A percentile compares a stretch with the other conserved stretches of the same genome.
phyloP scores from a whole-genome alignment of 352 stramenopile species.

The Phytophthora litchii region DNA sequence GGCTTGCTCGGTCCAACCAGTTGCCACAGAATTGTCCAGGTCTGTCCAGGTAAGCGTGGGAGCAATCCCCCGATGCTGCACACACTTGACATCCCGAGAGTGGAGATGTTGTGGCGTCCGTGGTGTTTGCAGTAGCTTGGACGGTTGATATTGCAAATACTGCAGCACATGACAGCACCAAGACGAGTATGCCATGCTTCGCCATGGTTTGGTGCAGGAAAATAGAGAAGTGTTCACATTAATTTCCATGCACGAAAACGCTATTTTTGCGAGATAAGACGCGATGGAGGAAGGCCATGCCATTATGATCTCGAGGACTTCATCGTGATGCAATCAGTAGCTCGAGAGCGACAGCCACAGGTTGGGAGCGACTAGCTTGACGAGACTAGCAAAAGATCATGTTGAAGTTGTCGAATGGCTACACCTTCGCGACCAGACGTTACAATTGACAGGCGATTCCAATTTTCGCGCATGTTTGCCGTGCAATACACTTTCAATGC shows the following conservation, averaged over 20 bases:
- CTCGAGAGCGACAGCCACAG: too few species aligned
- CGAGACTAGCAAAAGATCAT: too few species aligned
- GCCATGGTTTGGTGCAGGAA: constrained; percentile 15
- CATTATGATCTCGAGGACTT: too few species aligned
- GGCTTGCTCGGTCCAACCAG: constrained; percentile 32
- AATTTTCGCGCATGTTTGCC: too few species aligned
- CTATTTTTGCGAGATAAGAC: too few species aligned
- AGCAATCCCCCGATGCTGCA: constrained; percentile 24
- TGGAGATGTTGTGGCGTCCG: constrained; percentile 19
- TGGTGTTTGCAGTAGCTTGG: constrained; percentile 14
- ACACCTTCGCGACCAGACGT: too few species aligned
- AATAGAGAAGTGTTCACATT: not conserved
- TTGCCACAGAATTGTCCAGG: constrained; percentile 40
- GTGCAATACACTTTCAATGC: too few species aligned
- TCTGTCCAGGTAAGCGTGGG: constrained; percentile 32
- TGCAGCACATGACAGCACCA: constrained; percentile 21
- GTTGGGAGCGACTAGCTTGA: too few species aligned
- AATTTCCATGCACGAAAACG: not conserved
- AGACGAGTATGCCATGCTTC: constrained; percentile 19
- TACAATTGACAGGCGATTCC: too few species aligned
- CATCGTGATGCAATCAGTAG: too few species aligned
- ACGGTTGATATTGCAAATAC: not conserved
- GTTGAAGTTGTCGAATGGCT: too few species aligned
- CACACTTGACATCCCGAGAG: constrained; percentile 39
- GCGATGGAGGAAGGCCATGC: not conserved